A percentile compares a stretch with the other conserved stretches of the same genome.
Conservation (phyloP, 2,329 filamentous ascomycete genomes). For the Aspergillus pseudoglaucus region DNA sequence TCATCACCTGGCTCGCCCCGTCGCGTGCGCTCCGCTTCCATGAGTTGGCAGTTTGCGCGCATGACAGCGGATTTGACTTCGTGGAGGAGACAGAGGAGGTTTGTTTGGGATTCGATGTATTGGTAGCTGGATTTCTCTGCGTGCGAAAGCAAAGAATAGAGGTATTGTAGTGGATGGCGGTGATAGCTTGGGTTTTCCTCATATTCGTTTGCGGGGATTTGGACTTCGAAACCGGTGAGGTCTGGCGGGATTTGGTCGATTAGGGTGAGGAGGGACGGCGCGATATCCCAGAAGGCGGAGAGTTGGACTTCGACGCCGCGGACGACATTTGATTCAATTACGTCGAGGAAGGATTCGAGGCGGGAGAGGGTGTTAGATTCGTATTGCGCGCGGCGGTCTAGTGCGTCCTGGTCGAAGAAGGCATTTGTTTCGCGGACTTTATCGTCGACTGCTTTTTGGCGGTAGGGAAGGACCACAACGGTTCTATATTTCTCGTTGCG, state of each 20-base stretch:
- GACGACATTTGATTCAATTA: constrained; percentile 77
- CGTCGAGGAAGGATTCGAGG: constrained; percentile 66
- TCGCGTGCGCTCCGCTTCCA: constrained; percentile 58
- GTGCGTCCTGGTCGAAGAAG: constrained; percentile 76
- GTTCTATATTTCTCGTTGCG: constrained; percentile 81
- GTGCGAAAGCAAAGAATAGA: constrained; percentile 77
- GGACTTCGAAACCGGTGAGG: constrained; percentile 57
- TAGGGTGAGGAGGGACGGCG: constrained; percentile 69
- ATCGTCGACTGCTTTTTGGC: constrained; percentile 63
- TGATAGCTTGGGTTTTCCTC: constrained; percentile 80
- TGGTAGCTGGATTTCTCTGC: constrained; percentile 91
- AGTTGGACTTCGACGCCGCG: constrained; percentile 87
- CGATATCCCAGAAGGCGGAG: constrained; percentile 96
- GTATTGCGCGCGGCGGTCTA: constrained; percentile 63
- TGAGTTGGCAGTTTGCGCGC: constrained; percentile 58
- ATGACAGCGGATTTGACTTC: constrained; percentile 79
- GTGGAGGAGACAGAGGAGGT: constrained; percentile 80
- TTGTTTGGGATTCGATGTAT: constrained; percentile 92
- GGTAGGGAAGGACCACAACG: constrained; percentile 76
- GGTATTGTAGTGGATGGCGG: constrained; percentile 78
- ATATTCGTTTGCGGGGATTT: constrained; percentile 72
- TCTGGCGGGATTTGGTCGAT: constrained; percentile 68
- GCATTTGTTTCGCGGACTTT: constrained; percentile 71
- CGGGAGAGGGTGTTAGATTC: constrained; percentile 67
- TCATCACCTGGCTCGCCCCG: constrained; percentile 38